A percentile compares a stretch with the other conserved stretches of the same genome.
These are phyloP conservation scores for Atkinsonella texensis DNA, from an alignment of 2,329 filamentous ascomycete genomes.

Conservation along the genomic window DNA sequence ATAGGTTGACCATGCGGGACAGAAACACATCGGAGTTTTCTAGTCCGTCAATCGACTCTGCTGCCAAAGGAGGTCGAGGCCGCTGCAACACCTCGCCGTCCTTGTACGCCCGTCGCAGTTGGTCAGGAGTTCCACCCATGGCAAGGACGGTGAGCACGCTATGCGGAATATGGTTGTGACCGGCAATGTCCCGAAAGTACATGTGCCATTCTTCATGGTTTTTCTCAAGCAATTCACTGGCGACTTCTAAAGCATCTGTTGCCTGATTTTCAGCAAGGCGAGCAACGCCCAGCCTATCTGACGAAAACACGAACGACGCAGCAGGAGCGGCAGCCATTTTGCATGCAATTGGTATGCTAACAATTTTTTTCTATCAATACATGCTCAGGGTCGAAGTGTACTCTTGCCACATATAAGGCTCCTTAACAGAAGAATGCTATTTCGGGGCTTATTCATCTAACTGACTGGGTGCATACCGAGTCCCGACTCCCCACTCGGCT, in stretches of 20 bases:
- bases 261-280: too few relatives aligned
- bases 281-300: too few relatives aligned
- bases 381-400: too few relatives aligned
- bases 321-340: too few relatives aligned
- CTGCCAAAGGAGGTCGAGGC: conserved; percentile 13
- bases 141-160: conserved; percentile 17
- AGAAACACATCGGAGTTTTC: neutral
- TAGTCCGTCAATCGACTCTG: conserved; percentile 9
- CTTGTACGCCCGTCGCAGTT: conserved; percentile 16
- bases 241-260: conserved; percentile 3
- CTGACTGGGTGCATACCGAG: too few relatives aligned
- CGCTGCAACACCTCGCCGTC: conserved; percentile 15
- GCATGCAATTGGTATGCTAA: too few relatives aligned
- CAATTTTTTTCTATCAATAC: too few relatives aligned
- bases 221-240: conserved; percentile 15
- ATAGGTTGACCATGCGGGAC: conserved; percentile 5
- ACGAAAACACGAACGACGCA: too few relatives aligned
- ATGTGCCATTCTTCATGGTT: conserved; percentile 21
- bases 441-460: too few relatives aligned
- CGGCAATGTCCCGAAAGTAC: conserved; percentile 16
- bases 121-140: conserved; percentile 15
- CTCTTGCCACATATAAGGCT: too few relatives aligned
- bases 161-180: conserved; percentile 21
- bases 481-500: too few relatives aligned
- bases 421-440: too few relatives aligned